A percentile compares a stretch with the other conserved stretches of the same genome.
These are phyloP conservation scores for Cercospora sojina DNA, from an alignment of 2,329 filamentous ascomycete genomes.

Conservation along the genomic window DNA sequence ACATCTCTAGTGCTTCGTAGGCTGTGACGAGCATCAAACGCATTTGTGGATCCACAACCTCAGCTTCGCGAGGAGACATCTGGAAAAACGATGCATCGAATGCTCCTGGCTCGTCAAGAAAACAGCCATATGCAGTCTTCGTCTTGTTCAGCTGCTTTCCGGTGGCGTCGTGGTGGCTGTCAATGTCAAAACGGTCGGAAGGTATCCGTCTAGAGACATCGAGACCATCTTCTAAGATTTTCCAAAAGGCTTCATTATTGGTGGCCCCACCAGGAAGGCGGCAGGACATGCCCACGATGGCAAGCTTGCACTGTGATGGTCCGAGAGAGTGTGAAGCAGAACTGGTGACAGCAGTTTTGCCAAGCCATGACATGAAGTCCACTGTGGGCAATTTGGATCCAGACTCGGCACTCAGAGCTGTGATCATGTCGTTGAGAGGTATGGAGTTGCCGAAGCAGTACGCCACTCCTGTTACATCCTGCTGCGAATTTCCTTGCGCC, in stretches of 20 bases:
- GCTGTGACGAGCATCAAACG: conserved; percentile 22
- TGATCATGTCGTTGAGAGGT: conserved; percentile 28
- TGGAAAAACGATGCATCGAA: conserved; percentile 46
- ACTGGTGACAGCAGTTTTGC: neutral
- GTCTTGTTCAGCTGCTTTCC: conserved; percentile 27
- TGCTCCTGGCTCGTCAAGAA: conserved; percentile 39
- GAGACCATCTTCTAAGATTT: conserved; percentile 16
- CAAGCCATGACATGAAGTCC: conserved; percentile 16
- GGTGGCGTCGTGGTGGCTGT: conserved; percentile 21
- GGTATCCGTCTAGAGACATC: conserved; percentile 20
- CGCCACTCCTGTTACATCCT: neutral
- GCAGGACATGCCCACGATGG: conserved; percentile 16
- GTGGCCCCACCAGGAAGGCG: conserved; percentile 12
- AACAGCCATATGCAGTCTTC: conserved; percentile 39
- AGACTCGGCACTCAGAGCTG: conserved; percentile 12
- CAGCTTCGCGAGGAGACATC: conserved; percentile 37
- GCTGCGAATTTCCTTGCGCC: neutral
- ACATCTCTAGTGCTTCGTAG: conserved; percentile 24
- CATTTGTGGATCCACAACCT: conserved; percentile 16
- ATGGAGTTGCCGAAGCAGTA: conserved; percentile 29
- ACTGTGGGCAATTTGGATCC: neutral
- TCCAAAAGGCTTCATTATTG: conserved; percentile 20
- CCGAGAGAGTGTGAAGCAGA: neutral
- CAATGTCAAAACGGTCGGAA: conserved; percentile 16
- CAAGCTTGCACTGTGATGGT: conserved; percentile 8